These are phyloP conservation scores for Aristolochia fimbriata DNA, from an alignment of 164 flowering plant species.

Conservation along the genomic window DNA sequence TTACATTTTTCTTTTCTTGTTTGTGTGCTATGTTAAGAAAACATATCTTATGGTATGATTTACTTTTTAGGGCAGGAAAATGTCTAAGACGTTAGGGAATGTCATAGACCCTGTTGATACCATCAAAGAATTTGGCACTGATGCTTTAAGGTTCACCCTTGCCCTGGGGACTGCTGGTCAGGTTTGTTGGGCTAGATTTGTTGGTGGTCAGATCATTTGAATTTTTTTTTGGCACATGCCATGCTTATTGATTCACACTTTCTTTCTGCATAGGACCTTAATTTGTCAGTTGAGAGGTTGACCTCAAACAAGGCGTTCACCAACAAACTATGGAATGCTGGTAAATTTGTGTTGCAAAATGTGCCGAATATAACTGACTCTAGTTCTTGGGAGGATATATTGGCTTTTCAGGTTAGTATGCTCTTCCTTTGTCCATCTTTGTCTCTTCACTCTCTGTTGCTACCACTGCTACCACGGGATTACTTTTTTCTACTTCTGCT, in stretches of 20 bases:
- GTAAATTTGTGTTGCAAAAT: constrained; percentile 86
- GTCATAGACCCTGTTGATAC: constrained; percentile 91
- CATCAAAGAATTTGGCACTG: constrained; percentile 81
- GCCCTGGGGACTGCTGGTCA: constrained; percentile 95
- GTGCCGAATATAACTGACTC: constrained; percentile 56
- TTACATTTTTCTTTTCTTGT: neutral
- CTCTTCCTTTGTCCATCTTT: neutral
- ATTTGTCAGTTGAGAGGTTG: constrained; percentile 80
- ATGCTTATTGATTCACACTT: neutral
- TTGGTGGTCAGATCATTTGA: no score
- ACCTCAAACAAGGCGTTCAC: constrained; percentile 93
- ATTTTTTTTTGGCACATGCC: no score
- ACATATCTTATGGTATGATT: neutral
- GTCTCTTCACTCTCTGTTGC: neutral
- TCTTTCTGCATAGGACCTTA: constrained; percentile 61
- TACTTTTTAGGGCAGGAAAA: constrained; percentile 73
- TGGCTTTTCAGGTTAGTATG: constrained; percentile 48
- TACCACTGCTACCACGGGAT: no score
- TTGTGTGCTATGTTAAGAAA: neutral
- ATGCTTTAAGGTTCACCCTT: constrained; percentile 83
- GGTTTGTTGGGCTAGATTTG: constrained; percentile 36
- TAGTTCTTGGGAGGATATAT: constrained; percentile 50
- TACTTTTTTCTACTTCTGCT: no score
- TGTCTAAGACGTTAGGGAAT: constrained; percentile 93
- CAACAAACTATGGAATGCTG: constrained; percentile 97